Evolutionary conservation across 108 stramenopile species (phyloP).

Genomic region (Nitzschia putrida): DNA sequence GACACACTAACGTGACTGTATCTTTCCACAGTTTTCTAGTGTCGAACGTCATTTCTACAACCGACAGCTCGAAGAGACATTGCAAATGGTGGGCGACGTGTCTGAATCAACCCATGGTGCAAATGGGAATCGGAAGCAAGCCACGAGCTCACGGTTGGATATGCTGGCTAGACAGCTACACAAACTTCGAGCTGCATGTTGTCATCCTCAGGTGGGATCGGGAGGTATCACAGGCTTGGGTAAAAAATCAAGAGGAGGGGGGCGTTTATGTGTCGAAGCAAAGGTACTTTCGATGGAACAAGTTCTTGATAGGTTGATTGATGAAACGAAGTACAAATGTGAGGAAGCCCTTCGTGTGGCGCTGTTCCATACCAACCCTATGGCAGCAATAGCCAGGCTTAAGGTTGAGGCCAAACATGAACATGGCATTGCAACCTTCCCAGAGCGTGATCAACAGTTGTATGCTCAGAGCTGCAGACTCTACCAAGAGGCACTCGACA

Average conservation of each 20-base stretch:
- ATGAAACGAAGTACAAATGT: constrained; percentile 58
- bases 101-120: neutral
- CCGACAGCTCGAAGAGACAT: constrained; percentile 54
- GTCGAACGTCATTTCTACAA: constrained; percentile 71
- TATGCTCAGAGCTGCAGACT: constrained; percentile 37
- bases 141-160: constrained; percentile 28
- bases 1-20: too few species aligned
- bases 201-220: constrained; percentile 77
- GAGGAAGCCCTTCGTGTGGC: constrained; percentile 67
- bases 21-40: constrained; percentile 37
- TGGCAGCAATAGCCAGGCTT: constrained; percentile 56
- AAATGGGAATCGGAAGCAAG: constrained; percentile 2
- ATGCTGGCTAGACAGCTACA: constrained; percentile 46
- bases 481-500: constrained; percentile 49
- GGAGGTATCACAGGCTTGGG: constrained; percentile 42
- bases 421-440: constrained; percentile 2
- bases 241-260: constrained; percentile 2
- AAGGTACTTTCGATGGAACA: constrained; percentile 62
- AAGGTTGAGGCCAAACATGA: constrained; percentile 46
- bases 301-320: constrained; percentile 64
- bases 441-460: constrained; percentile 37
- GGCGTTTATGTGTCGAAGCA: neutral
- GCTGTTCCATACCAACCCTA: constrained; percentile 61
- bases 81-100: constrained; percentile 28
- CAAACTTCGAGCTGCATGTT: constrained; percentile 67